A percentile compares a stretch with the other conserved stretches of the same genome.
Evolutionary conservation across 495 filamentous ascomycete species (phyloP).

Genomic region (Rusavskia elegans): DNA sequence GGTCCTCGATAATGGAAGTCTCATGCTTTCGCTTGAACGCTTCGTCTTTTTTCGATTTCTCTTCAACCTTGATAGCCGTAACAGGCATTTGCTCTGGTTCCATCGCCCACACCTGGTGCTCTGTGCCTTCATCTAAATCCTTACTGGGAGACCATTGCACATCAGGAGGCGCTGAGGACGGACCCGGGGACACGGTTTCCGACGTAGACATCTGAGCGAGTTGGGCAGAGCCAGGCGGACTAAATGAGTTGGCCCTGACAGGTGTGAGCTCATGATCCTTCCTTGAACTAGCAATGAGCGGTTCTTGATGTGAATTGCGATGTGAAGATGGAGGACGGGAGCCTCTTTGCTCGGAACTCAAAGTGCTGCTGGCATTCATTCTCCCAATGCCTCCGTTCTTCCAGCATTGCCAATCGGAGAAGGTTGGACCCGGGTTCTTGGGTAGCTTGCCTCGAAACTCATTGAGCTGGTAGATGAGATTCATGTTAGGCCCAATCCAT

Average conservation of each 20-base stretch:
- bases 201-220: constrained; percentile 1
- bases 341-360: neutral
- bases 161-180: constrained; percentile 35
- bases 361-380: neutral
- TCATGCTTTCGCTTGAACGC: neutral
- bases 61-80: neutral
- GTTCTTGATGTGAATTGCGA: constrained; percentile 7
- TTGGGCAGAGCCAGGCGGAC: constrained; percentile 9
- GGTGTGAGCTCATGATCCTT: constrained; percentile 24
- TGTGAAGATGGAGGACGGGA: constrained; percentile 14
- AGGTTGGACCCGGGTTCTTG: constrained; percentile 26
- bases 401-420: constrained; percentile 26
- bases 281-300: constrained; percentile 16
- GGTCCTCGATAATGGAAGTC: neutral
- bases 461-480: constrained; percentile 88
- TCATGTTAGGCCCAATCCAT: constrained; percentile 99
- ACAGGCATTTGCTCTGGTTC: neutral
- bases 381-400: constrained; percentile 21
- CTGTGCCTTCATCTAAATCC: neutral
- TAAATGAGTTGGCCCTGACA: constrained; percentile 24
- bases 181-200: constrained; percentile 29
- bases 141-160: constrained; percentile 8
- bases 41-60: neutral
- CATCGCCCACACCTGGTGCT: neutral
- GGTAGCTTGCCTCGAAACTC: constrained; percentile 67